Evolutionary conservation across 495 filamentous ascomycete genomes (phyloP), one percentile per base, ranked within the genome.

Genomic region (Trichoderma gamsii): DNA sequence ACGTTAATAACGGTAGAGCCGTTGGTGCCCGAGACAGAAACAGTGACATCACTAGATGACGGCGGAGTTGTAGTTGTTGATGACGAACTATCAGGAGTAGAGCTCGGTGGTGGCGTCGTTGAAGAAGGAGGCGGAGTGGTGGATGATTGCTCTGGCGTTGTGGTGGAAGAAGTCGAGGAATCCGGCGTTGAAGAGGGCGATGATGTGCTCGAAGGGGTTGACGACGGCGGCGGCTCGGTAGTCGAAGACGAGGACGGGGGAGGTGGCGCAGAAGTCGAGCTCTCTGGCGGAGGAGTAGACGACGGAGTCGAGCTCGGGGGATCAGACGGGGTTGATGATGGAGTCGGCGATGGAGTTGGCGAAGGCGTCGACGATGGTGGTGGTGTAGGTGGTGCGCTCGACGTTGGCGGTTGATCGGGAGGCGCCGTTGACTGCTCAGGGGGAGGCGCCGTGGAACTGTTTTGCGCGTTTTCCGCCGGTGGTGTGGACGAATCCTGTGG

Each of bases 321-420:
- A 21, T 72, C 65, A 63, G 75, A 67, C 29, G 71, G 66, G 61
- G 78, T 73, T 15, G 78, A 67, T 23, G 79, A 64, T 23, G 74
- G 63, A 7, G 75, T 61, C 64, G 79, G 68, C 65, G 32, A n/a
- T n/a, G 69, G 73, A 41, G 64, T 23, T 18, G 69, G 72, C 35
- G 80, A 72, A n/a, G n/a, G n/a, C n/a, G n/a, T n/a, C n/a, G n/a
- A n/a, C n/a, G n/a, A n/a, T n/a, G n/a, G n/a, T n/a, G n/a, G n/a
- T 21, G 73, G 63, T 63, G 68, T 12, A 9, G 23, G 23, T n/a
- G 68, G 9, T 69, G 68, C 68, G 72, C 67, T 68, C 44, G 44
- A 49, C 3, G 15, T 12, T 49, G 44, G n/a, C 13, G 44, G 5
- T 49, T 49, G 5, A 49, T 15, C 44, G 3, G 44, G 23, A 8